A percentile compares a stretch with the other conserved stretches of the same genome.
Conservation (phyloP, 495 filamentous ascomycete species). For the Lentithecium fluviatile region DNA sequence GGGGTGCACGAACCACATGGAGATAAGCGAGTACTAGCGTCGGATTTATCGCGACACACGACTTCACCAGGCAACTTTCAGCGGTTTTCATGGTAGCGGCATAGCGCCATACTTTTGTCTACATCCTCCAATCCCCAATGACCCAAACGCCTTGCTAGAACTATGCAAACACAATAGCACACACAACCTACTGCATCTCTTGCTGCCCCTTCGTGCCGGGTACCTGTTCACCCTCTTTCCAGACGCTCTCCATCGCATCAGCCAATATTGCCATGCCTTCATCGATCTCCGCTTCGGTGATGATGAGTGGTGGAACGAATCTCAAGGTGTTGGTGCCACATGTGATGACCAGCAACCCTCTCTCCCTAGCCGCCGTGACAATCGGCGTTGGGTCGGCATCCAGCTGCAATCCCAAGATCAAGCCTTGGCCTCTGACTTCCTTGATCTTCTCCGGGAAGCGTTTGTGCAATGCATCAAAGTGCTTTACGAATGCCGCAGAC, state of each 20-base stretch:
- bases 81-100: too few species aligned
- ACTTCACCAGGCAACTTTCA: too few species aligned
- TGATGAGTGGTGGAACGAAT: conserved; percentile 52
- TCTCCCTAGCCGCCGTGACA: conserved; percentile 80
- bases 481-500: conserved; percentile 59
- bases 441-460: conserved; percentile 69
- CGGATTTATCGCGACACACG: too few species aligned
- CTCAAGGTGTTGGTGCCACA: conserved; percentile 70
- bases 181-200: conserved; percentile 34
- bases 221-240: conserved; percentile 33
- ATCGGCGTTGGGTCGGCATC: conserved; percentile 65
- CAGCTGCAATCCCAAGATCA: conserved; percentile 85
- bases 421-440: conserved; percentile 77
- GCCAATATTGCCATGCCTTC: conserved; percentile 73
- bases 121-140: background rate
- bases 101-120: too few species aligned
- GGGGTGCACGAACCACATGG: too few species aligned
- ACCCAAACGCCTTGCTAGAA: conserved; percentile 1
- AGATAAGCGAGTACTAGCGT: too few species aligned
- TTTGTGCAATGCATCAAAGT: conserved; percentile 61
- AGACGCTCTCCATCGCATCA: conserved; percentile 65
- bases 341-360: conserved; percentile 86
- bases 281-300: conserved; percentile 73
- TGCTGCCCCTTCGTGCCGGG: conserved; percentile 40
- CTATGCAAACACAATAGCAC: background rate